Conservation (phyloP, 768 basidiomycete species). For the Infundibulicybe gibba region DNA sequence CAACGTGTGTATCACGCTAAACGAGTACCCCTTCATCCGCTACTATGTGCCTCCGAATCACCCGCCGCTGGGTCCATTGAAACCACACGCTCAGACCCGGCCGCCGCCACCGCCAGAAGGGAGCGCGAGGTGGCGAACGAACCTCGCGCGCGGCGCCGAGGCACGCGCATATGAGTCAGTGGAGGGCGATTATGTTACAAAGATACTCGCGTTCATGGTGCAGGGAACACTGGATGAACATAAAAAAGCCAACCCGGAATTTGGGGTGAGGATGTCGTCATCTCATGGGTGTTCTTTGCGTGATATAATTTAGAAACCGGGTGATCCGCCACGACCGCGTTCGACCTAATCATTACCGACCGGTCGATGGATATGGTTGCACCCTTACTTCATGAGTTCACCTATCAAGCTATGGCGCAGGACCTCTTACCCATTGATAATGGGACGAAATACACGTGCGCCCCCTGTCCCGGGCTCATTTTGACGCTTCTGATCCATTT, state of each 20-base stretch:
- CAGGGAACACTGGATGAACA: constrained; percentile 85
- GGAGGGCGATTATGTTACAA: constrained; percentile 75
- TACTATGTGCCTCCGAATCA: constrained; percentile 88
- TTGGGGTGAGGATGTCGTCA: constrained; percentile 59
- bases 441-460: constrained; percentile 84
- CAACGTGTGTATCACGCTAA: constrained; percentile 84
- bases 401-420: constrained; percentile 98
- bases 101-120: constrained; percentile 63
- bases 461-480: constrained; percentile 10
- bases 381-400: constrained; percentile 95
- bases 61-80: constrained; percentile 80
- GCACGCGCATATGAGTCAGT: constrained; percentile 67
- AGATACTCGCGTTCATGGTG: constrained; percentile 81
- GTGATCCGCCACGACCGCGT: constrained; percentile 61
- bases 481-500: neutral
- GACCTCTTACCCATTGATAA: constrained; percentile 88
- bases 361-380: constrained; percentile 93
- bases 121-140: constrained; percentile 74
- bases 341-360: constrained; percentile 90
- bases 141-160: constrained; percentile 69
- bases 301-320: constrained; percentile 38
- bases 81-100: constrained; percentile 59
- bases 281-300: constrained; percentile 1
- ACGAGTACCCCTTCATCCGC: constrained; percentile 90
- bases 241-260: constrained; percentile 81